Conservation (phyloP, 495 filamentous ascomycete species). For the Talaromyces wortmannii region DNA sequence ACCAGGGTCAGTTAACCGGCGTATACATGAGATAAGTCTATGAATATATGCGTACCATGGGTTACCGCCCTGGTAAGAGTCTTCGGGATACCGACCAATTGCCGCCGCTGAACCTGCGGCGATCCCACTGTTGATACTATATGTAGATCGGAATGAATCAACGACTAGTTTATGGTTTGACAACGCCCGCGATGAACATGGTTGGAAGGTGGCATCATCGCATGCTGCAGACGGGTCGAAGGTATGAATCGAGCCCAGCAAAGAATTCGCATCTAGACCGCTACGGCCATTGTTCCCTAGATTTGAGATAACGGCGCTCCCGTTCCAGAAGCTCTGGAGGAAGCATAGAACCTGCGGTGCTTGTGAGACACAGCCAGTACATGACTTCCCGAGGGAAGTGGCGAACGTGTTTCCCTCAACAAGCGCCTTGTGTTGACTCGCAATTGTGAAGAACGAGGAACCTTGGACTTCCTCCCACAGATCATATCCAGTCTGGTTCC, state of each 20-base stretch:
- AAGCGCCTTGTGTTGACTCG: slow-evolving; percentile 42
- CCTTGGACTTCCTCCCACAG: slow-evolving; percentile 67
- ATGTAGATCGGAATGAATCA: slow-evolving; percentile 54
- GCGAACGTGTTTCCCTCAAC: slow-evolving; percentile 55
- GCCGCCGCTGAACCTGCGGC: slow-evolving; percentile 41
- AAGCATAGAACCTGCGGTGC: slow-evolving; percentile 56
- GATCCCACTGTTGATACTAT: slow-evolving; percentile 49
- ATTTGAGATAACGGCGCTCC: slow-evolving; percentile 51
- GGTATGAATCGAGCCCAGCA: slow-evolving; percentile 56
- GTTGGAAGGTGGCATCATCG: slow-evolving; percentile 48
- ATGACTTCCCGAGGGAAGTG: slow-evolving; percentile 28
- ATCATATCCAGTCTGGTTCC: slow-evolving; percentile 61
- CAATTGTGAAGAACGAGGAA: slow-evolving; percentile 52
- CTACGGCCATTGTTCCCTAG: slow-evolving; percentile 38
- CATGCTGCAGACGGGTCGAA: slow-evolving; percentile 52
- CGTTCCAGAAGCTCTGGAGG: slow-evolving; percentile 60
- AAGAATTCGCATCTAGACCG: slow-evolving; percentile 56
- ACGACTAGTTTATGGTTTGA: slow-evolving; percentile 58
- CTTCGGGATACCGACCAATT: slow-evolving; percentile 66
- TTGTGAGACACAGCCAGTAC: slow-evolving; percentile 43
- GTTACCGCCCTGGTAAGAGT: slow-evolving; percentile 61
- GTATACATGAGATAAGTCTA: slow-evolving; percentile 15
- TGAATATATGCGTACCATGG: slow-evolving; percentile 35
- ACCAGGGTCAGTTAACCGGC: slow-evolving; percentile 50
- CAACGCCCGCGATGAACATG: slow-evolving; percentile 55